Base-by-base conservation (phyloP, 2,329 filamentous ascomycete genomes). In the Lasiodiplodia sp. region DNA sequence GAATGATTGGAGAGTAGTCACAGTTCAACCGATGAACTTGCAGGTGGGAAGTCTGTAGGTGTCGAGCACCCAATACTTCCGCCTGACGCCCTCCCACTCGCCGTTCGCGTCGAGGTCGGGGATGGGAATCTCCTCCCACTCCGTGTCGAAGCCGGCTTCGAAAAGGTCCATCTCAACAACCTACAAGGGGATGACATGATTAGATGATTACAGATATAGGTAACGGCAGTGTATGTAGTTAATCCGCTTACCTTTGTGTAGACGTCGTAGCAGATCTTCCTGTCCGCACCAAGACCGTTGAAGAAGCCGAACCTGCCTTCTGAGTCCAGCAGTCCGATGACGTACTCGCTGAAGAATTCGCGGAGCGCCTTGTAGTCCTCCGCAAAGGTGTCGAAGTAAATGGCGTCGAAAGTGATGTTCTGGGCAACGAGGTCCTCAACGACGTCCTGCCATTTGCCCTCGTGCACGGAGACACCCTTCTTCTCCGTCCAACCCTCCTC, bases 371-470 rank as follows among this genome's bases (percentile, higher is more conserved):
- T 84, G 80, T 98, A 99, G 71, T 96, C 92, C 81, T 99, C 96
- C 7, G 94, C 96, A 79, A 98, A 98, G 0, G 96, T 99, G 77
- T 99, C 96, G 76, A 97, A 98, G 83, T 98, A 99, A 73, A 99
- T 84, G 12, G 79, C 83, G 70, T 86, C 83, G 66, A 85, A 83
- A 8, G 78, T 69, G 23, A 76, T 76, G 49, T 79, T 81, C 68
- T 83, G 75, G 69, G 81, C 80, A 3, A 83, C 75, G 0, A 85
- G 77, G 44, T 76, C 77, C 1, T 83, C 82, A 2, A 85, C 75
- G 10, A 85, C 75, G 51, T 85, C 83, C 72, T 85, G 83, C 83
- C 83, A 86, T 37, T 79, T 77, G 31, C 83, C 83, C 70, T 83
- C 81, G 68, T 84, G 83, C 16, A 85, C 76, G 21, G 79, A 78